Conservation (phyloP, 257 asterid species). For the Solanum etuberosum region DNA sequence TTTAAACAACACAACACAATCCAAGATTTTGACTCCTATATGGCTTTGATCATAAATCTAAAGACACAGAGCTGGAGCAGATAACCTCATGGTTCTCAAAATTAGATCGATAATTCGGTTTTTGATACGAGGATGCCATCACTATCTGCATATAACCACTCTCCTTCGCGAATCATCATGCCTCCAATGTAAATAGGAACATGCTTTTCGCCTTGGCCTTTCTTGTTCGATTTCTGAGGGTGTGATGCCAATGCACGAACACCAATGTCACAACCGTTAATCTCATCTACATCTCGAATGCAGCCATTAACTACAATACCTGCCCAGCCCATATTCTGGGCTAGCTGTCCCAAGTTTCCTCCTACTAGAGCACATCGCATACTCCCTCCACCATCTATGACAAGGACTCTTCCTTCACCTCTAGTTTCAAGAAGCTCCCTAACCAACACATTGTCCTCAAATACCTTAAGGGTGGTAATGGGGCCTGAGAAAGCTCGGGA, state of each 20-base stretch:
- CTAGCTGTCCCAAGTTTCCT: slow-evolving; percentile 65
- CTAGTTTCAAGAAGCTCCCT: slow-evolving; percentile 62
- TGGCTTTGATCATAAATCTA: neutral
- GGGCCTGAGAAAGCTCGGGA: slow-evolving; percentile 58
- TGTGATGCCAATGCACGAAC: slow-evolving; percentile 77
- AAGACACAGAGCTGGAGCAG: neutral
- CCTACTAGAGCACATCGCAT: slow-evolving; percentile 74
- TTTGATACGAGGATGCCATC: slow-evolving; percentile 75
- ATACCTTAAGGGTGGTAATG: slow-evolving; percentile 57
- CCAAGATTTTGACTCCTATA: neutral
- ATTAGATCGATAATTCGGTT: slow-evolving; percentile 53
- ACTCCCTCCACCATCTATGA: slow-evolving; percentile 86
- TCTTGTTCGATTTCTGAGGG: slow-evolving; percentile 66
- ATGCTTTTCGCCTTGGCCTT: slow-evolving; percentile 54
- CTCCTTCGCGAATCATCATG: slow-evolving; percentile 49
- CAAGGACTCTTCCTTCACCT: slow-evolving; percentile 72
- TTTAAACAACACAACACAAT: neutral
- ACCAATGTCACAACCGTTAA: slow-evolving; percentile 72
- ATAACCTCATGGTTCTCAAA: neutral
- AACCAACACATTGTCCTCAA: slow-evolving; percentile 72
- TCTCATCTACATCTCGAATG: slow-evolving; percentile 75
- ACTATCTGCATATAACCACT: slow-evolving; percentile 87
- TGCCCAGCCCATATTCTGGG: slow-evolving; percentile 73
- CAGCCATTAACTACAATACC: slow-evolving; percentile 74
- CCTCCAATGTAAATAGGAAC: slow-evolving; percentile 46